Base-by-base conservation (phyloP, 805 yeast genomes). In the Nakazawaea anatomiae region DNA sequence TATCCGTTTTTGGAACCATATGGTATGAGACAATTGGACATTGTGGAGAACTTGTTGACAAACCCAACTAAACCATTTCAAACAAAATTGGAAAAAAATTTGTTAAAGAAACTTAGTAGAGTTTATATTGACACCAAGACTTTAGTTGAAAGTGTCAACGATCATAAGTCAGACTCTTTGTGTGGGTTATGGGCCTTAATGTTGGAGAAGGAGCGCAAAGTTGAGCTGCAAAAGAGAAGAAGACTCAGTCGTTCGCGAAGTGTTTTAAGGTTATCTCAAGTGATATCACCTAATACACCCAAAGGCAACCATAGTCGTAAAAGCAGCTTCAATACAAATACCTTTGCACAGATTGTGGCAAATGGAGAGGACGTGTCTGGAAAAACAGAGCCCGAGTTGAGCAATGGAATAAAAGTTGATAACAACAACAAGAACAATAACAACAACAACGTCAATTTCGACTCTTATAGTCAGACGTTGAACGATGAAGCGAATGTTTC, bases 101-200 rank as follows among this genome's bases (percentile, higher is more conserved):
- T 88, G 28, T 62, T 89, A 44, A 83, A 84, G 53, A 76, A 77
- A 46, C 59, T 89, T 46, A 75, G 76, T 42, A 74, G 79, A 52
- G 64, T 80, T 29, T 85, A 88, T n/a, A 69, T 89, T 38, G 87
- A 87, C 60, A 73, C 76, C 2, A 85, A 81, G 11, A 65, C 74
- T 1, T 67, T 90, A 34, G 80, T 79, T 56, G 70, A 76, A 7
- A 77, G 86, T 31, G 82, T 89, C 4, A 59, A 68, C 31, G 73
- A 76, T 51, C 75, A 77, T 44, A 80, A 83, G 51, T 79, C 88
- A 66, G 94, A 87, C 64, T 72, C 89, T 0, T 68, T 87, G 12
- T 80, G 87, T 11, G 96, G 92, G 0, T 73, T 84, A 52, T 89
- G 91, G 85, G 83, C 83, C 44, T 69, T 89, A 18, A 65, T 82